Base-by-base conservation (phyloP, 1,284 basidiomycete species). In the Lentinula novae-zelandiae region DNA sequence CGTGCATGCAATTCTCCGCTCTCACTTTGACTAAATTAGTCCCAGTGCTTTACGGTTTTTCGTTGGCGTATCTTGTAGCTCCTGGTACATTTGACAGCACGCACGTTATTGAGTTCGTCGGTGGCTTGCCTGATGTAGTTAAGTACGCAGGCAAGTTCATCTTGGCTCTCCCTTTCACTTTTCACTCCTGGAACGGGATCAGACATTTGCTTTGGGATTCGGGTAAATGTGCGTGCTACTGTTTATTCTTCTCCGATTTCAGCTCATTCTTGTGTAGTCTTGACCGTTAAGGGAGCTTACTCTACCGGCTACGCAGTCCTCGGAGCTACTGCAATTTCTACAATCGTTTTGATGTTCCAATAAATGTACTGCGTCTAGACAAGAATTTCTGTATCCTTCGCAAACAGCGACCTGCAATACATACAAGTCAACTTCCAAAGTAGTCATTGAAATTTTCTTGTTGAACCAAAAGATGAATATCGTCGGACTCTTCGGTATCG, bases 181-280 rank as follows among this genome's bases (percentile, higher is more conserved):
- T 90, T 86, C 96, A 99, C 78, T 83, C 85, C 6, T 84, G 87
- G 73, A 98, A 98, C 75, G 96, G 96, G 5, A 64, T 98, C 57
- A 85, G 96, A 56, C 96, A 99, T 81, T 78, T 99, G 69, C 75
- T 78, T 31, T 99, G 97, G 96, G 96, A 99, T 75, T 76, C 83
- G 71, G 90, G 90, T 62, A 92, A 90, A 81, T 89, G 96, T 97
- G 69, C 73, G 95, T 63, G 15, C n/a, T 17, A 72, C 38, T 49
- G 17, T 46, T 20, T 22, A 39, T 49, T 50, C 34, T 52, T 56
- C 13, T 55, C 31, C 62, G 49, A 27, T 44, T 59, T 57, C 12
- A 53, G 38, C 63, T 54, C 52, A 53, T 40, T 13, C 27, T 56
- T 34, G n/a, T 62, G 3, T 69, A 96, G 95, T 93, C 75, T 74